phyloP scores from a whole-genome alignment of 129 eudicot species.

The Rutidosis leptorrhynchoides region DNA sequence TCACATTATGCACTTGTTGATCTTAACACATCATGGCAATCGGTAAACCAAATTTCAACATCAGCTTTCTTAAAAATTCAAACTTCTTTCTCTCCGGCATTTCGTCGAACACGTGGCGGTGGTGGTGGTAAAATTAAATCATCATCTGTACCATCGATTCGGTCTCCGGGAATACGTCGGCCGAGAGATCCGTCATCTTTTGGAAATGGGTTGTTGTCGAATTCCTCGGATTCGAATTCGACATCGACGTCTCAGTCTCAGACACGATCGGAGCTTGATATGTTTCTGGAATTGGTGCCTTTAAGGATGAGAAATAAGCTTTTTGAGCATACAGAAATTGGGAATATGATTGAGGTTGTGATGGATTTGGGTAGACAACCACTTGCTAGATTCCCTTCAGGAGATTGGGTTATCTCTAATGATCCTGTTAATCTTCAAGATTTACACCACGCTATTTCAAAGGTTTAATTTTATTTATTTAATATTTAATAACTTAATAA shows the following conservation, averaged over 20 bases:
- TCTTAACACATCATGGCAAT: slow-evolving; percentile 65
- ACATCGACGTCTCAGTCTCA: slow-evolving; percentile 45
- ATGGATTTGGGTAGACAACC: slow-evolving; percentile 96
- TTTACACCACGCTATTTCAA: slow-evolving; percentile 70
- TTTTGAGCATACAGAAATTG: slow-evolving; percentile 61
- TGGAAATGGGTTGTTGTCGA: slow-evolving; percentile 61
- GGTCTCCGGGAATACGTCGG: slow-evolving; percentile 62
- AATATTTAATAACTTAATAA: not conserved
- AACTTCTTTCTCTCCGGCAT: slow-evolving; percentile 56
- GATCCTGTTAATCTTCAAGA: slow-evolving; percentile 69
- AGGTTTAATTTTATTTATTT: slow-evolving; percentile 39
- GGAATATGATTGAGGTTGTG: slow-evolving; percentile 82
- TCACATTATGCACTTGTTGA: slow-evolving; percentile 70
- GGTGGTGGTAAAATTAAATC: slow-evolving; percentile 38
- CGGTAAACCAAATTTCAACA: slow-evolving; percentile 47
- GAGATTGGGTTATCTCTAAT: slow-evolving; percentile 86
- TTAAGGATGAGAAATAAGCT: slow-evolving; percentile 73
- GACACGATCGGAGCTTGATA: slow-evolving; percentile 61
- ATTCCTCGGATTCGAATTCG: slow-evolving; percentile 31
- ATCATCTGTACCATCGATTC: slow-evolving; percentile 38
- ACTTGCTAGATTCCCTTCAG: slow-evolving; percentile 88
- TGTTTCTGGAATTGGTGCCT: slow-evolving; percentile 84
- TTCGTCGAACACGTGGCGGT: slow-evolving; percentile 72
- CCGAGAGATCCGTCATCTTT: slow-evolving; percentile 51
- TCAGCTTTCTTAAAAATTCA: slow-evolving; percentile 46